Evolutionary conservation across 164 flowering plant species (phyloP).

Genomic region (Annona cherimola): DNA sequence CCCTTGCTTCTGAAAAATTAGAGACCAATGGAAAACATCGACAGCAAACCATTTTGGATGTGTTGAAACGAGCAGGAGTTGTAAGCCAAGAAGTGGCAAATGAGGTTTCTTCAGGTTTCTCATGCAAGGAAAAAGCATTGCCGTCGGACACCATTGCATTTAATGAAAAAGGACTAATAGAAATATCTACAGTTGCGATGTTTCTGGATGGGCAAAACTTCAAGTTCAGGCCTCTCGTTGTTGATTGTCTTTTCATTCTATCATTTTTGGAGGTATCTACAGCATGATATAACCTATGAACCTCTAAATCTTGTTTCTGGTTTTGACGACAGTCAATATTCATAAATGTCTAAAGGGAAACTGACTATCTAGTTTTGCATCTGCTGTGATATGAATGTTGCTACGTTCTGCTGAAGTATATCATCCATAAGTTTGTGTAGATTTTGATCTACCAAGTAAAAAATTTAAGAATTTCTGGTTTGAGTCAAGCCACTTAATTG

Average conservation of each 20-base stretch:
- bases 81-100: conserved; percentile 33
- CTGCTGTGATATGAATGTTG: not conserved
- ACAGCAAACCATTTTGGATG: conserved; percentile 69
- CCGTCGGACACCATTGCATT: conserved; percentile 23
- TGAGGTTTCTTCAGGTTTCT: conserved; percentile 16
- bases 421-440: not conserved
- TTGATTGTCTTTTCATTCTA: conserved; percentile 53
- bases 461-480: not conserved
- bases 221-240: conserved; percentile 66
- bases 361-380: not conserved
- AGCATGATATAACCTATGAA: not conserved
- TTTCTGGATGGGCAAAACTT: conserved; percentile 54
- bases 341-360: not conserved
- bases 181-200: conserved; percentile 40
- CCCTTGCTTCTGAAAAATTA: conserved; percentile 22
- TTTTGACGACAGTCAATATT: no score
- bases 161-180: conserved; percentile 26
- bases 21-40: conserved; percentile 32
- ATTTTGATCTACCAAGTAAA: not conserved
- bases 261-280: conserved; percentile 46
- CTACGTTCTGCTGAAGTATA: not conserved
- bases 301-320: no score
- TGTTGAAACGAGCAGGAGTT: conserved; percentile 49
- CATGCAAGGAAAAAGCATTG: conserved; percentile 23
- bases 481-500: not conserved